Evolutionary conservation across 306 rosid species (phyloP), one percentile per base, ranked within the genome.

Genomic region (Fagus crenata): DNA sequence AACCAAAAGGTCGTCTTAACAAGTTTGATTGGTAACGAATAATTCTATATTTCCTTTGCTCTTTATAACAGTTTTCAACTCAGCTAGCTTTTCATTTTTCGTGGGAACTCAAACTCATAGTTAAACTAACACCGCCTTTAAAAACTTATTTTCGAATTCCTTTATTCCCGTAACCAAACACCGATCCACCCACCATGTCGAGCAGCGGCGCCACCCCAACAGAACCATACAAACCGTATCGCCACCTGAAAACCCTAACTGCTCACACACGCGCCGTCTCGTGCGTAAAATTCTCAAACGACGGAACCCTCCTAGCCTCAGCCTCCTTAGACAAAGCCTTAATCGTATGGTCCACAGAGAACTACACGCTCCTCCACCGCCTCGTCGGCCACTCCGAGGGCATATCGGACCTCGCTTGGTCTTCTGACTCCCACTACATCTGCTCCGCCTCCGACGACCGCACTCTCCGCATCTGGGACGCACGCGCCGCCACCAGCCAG

Each of bases 361-460:
- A 86, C 37, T 74, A 88, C 80, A 39, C 96, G 53, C 89, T 86
- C 76, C 80, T 89, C 77, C 97, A 86, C 82, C 96, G 89, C 76
- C 96, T 95, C 12, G 22, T 40, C 31, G 97, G 92, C 55, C 97
- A 95, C 82, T 86, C 93, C 53, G 97, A 87, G 0, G 99, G 99
- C 49, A 51, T 95, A 77, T 85, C 89, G 80, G 93, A 95, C 85
- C 79, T 95, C 6, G 92, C 96, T 54, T 91, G 97, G 97, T 92
- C 97, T 46, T 95, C 92, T 59, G 97, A 95, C 60, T 92, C 98
- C 14, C 97, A 87, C 85, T 95, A 95, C 89, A 84, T 95, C 75
- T 95, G 98, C 83, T 92, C 98, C 53, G 95, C 97, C 81, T 92
- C 98, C 73, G 97, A 92, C 68, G 97, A 95, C 59, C 89, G 91